Evolutionary conservation across 2,329 filamentous ascomycete species (phyloP), one percentile per base, ranked within the genome.

Genomic region (Zarea fungicola): DNA sequence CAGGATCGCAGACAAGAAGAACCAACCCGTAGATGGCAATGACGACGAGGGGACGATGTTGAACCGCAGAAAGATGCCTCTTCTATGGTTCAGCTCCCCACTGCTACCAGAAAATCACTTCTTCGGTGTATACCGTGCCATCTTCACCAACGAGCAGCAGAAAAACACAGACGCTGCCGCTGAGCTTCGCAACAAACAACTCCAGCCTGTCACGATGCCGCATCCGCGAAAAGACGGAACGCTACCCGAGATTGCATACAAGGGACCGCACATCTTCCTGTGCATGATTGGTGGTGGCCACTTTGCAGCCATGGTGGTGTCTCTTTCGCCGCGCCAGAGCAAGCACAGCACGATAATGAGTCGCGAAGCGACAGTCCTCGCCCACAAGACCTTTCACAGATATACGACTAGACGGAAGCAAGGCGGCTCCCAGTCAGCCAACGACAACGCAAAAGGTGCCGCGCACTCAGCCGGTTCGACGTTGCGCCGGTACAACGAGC

Each of bases 271-370:
- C 63, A 83, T 96, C 42, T 97, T 99, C 63, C 78, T 99, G 41
- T 97, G 91, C 68, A 99, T 99, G 93, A 95, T 99, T 43, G 93
- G 93, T 21, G 93, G 93, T 52, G 93, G 93, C 0, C 93, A 99
- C 65, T 99, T 99, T 62, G 93, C 93, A 1, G 93, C 88, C 43
- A 97, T 97, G 91, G 76, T 97, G 10, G 87, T 99, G 10, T 90
- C 90, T 0, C 76, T 97, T 4, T 83, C 89, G 1, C 91, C 93
- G 0, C 87, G 90, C 54, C 74, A 86, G 46, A 80, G 81, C 31
- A 92, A 88, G 62, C 81, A 81, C 45, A 74, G 75, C 14, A 86
- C 87, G 0, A 76, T 85, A 1, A 80, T 95, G 62, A 90, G 95
- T 56, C 79, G 89, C 46, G 87, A 95, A 60, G 89, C 92, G 6